Conservation (phyloP, 169 alveolate genomes). For the Plasmodium gonderi region DNA sequence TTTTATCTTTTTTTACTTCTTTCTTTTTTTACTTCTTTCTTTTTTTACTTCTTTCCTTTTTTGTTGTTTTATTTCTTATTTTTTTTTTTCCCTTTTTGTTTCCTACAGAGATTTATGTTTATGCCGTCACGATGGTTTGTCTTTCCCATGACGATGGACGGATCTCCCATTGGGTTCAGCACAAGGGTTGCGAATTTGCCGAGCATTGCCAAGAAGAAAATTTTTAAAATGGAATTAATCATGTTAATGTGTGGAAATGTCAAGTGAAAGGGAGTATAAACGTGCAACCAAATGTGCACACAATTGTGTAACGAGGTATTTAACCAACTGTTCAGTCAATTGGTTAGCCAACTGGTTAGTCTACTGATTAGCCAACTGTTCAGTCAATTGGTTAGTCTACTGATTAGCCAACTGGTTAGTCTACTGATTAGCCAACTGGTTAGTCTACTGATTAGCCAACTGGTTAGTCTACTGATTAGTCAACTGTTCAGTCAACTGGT, state of each 20-base stretch:
- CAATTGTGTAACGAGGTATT: too few relatives aligned
- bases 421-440: too few relatives aligned
- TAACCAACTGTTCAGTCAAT: too few relatives aligned
- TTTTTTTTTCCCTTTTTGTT: not conserved
- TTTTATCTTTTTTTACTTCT: not conserved
- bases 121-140: not conserved
- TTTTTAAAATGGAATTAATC: conserved; percentile 25
- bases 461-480: too few relatives aligned
- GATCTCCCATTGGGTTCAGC: not conserved
- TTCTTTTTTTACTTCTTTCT: not conserved
- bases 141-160: not conserved
- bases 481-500: too few relatives aligned
- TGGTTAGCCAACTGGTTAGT: too few relatives aligned
- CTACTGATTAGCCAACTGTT: too few relatives aligned
- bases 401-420: too few relatives aligned
- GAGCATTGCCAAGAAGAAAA: not conserved
- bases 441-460: too few relatives aligned
- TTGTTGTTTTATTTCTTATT: too few relatives aligned
- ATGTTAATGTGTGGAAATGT: not conserved
- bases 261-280: not conserved
- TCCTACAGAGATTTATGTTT: conserved; percentile 18
- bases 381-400: too few relatives aligned
- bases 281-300: not conserved
- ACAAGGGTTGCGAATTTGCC: not conserved
- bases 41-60: not conserved